phyloP scores from a whole-genome alignment of 2,329 filamentous ascomycete species.

The Lasiodiplodia sp. region DNA sequence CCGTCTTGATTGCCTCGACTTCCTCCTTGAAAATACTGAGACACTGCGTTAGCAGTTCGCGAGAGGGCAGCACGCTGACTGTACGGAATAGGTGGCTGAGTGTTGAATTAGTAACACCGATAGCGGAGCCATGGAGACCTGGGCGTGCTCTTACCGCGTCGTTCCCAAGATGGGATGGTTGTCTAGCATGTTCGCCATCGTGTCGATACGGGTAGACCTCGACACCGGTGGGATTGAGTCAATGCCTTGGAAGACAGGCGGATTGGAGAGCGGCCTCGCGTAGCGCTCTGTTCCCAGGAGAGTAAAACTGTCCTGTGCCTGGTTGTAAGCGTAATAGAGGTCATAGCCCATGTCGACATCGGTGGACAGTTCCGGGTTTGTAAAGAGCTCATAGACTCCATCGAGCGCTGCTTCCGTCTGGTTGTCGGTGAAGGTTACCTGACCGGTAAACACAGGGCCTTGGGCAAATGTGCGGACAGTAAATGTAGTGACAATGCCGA shows the following conservation, averaged over 20 bases:
- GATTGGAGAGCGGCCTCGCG: slow-evolving; percentile 36
- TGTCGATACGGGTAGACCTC: slow-evolving; percentile 35
- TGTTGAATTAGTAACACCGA: no score
- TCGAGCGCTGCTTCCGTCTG: slow-evolving; percentile 35
- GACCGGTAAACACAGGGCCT: slow-evolving; percentile 44
- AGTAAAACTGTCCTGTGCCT: slow-evolving; percentile 32
- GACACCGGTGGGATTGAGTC: slow-evolving; percentile 35
- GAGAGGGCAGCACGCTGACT: neutral
- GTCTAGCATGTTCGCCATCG: slow-evolving; percentile 37
- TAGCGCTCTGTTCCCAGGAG: slow-evolving; percentile 35
- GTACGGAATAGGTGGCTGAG: slow-evolving; percentile 24
- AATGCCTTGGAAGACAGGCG: slow-evolving; percentile 36
- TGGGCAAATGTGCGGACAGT: slow-evolving; percentile 32
- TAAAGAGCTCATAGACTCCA: slow-evolving; percentile 33
- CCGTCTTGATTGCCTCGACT: neutral
- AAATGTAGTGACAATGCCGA: slow-evolving; percentile 48
- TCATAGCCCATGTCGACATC: slow-evolving; percentile 33
- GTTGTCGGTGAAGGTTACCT: slow-evolving; percentile 39
- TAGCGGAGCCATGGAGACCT: neutral
- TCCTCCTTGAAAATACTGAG: neutral
- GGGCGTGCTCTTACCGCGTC: slow-evolving; percentile 5
- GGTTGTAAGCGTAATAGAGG: neutral
- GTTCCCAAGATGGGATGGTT: slow-evolving; percentile 25
- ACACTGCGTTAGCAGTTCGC: neutral
- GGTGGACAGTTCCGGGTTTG: slow-evolving; percentile 28